Evolutionary conservation across 352 stramenopile genomes (phyloP), one percentile per base, ranked within the genome.

Genomic region (Blastocystis sp.): DNA sequence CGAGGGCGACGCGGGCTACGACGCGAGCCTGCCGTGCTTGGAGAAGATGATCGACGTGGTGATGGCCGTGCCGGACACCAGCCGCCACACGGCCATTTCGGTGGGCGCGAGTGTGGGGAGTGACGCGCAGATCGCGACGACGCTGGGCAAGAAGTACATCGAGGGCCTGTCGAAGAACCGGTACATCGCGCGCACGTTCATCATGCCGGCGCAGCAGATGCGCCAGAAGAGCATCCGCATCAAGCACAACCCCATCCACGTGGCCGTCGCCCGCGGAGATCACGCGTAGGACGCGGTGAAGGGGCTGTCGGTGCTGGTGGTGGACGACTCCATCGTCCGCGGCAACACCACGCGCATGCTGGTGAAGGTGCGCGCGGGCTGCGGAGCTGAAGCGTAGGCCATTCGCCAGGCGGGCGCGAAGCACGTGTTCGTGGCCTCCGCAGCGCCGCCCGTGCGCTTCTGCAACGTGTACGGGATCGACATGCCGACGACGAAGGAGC

Each of bases 401-500:
- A 84, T 96, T 38, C 94, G 97, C 71, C 96, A 99, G 89, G 98
- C 97, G 40, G 97, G 97, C 38, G 97, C 97, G 6, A 96, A 95
- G 76, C 96, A 95, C 84, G 94, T 97, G 45, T 99, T 97, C 92
- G 97, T 99, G 87, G 95, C 94, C 28, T 98, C 94, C 69, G 96
- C 96, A 7, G 95, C 96, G 19, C 97, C 97, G 42, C 94, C 96
- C 63, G 98, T 99, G 90, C 94, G 96, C 52, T 96, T 98, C 91
- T 95, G 96, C n/a, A 99, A 99, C 90, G 97, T 99, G 43, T 99
- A 99, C 91, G 97, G 97, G 60, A 99, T 99, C 90, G 97, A 99
- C 90, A 99, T 99, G 93, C 96, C 96, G 9, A 98, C 97, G 64
- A 92, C 93, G 48, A 93, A 97, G 68, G 97, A 99, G 91, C 92